A percentile compares a stretch with the other conserved stretches of the same genome.
Evolutionary conservation across 768 basidiomycete species (phyloP).

Genomic region (Tulasnella sp.): DNA sequence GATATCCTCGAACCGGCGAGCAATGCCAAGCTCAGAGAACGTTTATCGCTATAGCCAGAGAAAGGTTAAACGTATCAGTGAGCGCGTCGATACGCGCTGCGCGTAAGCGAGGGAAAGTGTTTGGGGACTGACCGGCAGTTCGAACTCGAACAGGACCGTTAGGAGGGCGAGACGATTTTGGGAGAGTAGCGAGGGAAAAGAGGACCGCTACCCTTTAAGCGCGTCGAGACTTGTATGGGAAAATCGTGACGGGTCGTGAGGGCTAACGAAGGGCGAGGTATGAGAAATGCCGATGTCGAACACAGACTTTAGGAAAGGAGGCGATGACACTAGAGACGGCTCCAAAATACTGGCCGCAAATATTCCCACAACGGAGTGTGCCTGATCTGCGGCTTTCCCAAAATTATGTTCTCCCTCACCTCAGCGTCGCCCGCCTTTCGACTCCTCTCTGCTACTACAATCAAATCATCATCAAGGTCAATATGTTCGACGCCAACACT

Average conservation of each 20-base stretch:
- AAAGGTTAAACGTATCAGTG: neutral
- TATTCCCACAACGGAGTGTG: neutral
- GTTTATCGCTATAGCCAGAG: neutral
- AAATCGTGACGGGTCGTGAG: slow-evolving; percentile 8
- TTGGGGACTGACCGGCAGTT: slow-evolving; percentile 12
- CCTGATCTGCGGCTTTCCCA: neutral
- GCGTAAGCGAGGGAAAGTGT: neutral
- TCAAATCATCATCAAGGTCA: neutral
- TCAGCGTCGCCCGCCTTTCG: neutral
- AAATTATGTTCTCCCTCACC: neutral
- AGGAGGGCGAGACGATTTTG: neutral
- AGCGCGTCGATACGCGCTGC: neutral
- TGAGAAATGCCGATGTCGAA: neutral
- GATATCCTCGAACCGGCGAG: neutral
- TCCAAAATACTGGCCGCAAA: neutral
- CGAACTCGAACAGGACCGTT: neutral
- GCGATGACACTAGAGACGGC: neutral
- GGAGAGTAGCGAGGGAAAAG: neutral
- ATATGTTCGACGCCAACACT: slow-evolving; percentile 2
- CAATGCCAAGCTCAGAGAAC: neutral
- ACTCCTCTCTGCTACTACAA: neutral
- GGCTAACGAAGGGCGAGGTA: neutral
- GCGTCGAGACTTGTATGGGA: neutral
- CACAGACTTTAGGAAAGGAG: neutral
- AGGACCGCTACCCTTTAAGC: neutral